Evolutionary conservation across 1,284 basidiomycete species (phyloP).

Genomic region (Marasmius oreades): DNA sequence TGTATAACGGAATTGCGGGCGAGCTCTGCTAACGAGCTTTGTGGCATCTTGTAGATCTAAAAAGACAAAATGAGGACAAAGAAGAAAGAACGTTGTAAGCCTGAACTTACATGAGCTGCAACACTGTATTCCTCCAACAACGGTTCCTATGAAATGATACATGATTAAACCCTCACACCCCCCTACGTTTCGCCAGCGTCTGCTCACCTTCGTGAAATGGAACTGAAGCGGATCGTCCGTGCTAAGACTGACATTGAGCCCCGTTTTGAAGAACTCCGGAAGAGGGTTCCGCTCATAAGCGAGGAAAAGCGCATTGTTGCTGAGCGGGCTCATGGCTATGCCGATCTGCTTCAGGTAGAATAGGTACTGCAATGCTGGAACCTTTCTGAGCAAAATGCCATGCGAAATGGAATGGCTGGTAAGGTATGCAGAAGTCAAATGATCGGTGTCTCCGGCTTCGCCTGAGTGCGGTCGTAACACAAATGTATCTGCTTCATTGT

Average conservation of each 20-base stretch:
- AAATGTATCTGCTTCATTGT: slow-evolving; percentile 73
- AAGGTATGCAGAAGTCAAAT: slow-evolving; percentile 93
- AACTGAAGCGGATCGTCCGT: slow-evolving; percentile 96
- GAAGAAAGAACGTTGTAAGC: background rate
- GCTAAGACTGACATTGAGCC: slow-evolving; percentile 94
- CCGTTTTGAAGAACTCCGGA: slow-evolving; percentile 95
- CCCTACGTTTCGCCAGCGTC: background rate
- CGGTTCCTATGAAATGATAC: slow-evolving; percentile 63
- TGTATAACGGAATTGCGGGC: slow-evolving; percentile 96
- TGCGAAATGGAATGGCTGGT: slow-evolving; percentile 98
- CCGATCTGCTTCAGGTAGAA: slow-evolving; percentile 98
- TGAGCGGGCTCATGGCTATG: slow-evolving; percentile 96
- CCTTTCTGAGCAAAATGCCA: slow-evolving; percentile 95
- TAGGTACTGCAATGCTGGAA: slow-evolving; percentile 89
- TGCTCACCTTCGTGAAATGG: slow-evolving; percentile 87
- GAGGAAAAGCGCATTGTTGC: slow-evolving; percentile 97
- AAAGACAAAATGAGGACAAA: slow-evolving; percentile 1
- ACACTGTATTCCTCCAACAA: slow-evolving; percentile 97
- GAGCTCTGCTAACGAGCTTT: slow-evolving; percentile 82
- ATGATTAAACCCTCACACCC: no score
- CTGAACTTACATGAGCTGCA: slow-evolving; percentile 78
- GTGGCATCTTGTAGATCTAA: slow-evolving; percentile 89
- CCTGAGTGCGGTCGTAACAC: slow-evolving; percentile 97
- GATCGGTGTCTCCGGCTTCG: slow-evolving; percentile 98
- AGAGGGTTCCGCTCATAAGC: slow-evolving; percentile 97